These are phyloP conservation scores for Fusarium bulbicola DNA, from an alignment of 2,329 filamentous ascomycete genomes.

Conservation along the genomic window DNA sequence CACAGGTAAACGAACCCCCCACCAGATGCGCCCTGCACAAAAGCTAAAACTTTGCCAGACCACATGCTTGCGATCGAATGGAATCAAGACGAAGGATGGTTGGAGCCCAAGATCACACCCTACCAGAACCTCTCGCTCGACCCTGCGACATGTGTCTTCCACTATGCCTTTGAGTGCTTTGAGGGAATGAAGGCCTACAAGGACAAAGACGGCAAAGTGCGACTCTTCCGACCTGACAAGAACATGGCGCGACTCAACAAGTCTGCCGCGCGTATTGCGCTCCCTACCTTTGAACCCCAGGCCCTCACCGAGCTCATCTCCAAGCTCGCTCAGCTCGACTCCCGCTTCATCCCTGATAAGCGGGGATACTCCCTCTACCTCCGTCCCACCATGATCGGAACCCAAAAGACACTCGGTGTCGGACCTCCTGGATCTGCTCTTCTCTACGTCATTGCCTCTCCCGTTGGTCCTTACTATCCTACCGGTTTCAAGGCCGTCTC, in stretches of 20 bases:
- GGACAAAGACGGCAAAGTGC: constrained; percentile 78
- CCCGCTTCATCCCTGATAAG: constrained; percentile 86
- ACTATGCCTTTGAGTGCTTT: constrained; percentile 98
- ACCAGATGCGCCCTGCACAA: not conserved
- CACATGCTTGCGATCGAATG: constrained; percentile 98
- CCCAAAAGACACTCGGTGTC: constrained; percentile 92
- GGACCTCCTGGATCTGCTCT: constrained; percentile 91
- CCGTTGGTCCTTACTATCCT: constrained; percentile 97
- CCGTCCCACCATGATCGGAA: constrained; percentile 96
- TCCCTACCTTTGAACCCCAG: constrained; percentile 83
- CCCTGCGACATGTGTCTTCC: constrained; percentile 95
- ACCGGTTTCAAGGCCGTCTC: constrained; percentile 98
- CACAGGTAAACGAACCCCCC: constrained; percentile 68
- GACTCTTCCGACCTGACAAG: constrained; percentile 92
- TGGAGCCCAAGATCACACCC: constrained; percentile 82
- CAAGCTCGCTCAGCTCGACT: constrained; percentile 80
- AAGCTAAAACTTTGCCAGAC: constrained; percentile 63
- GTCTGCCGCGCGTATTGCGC: constrained; percentile 88
- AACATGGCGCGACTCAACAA: constrained; percentile 97
- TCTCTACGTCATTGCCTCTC: constrained; percentile 93
- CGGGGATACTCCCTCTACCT: constrained; percentile 95
- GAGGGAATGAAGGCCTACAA: constrained; percentile 99
- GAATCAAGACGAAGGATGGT: constrained; percentile 86
- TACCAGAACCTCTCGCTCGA: constrained; percentile 98
- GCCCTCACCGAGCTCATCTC: constrained; percentile 84